These are phyloP conservation scores for Vaccinium macrocarpon DNA, from an alignment of 148 eudicot species.

Conservation along the genomic window DNA sequence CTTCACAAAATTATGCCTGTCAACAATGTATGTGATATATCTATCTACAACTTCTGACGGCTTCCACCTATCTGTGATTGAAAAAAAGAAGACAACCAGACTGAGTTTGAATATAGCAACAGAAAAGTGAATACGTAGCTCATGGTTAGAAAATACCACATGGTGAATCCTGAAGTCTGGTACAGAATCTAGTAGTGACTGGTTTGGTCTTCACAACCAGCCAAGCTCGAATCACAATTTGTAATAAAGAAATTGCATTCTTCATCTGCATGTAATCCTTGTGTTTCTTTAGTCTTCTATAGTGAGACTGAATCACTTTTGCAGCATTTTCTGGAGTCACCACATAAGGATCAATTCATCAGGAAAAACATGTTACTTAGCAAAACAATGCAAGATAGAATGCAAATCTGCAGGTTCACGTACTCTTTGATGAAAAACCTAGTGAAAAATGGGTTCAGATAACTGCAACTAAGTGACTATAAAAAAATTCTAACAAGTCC, in stretches of 20 bases:
- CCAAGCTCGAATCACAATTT: slow-evolving; percentile 56
- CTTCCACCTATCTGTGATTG: slow-evolving; percentile 35
- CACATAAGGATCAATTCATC: slow-evolving; percentile 11
- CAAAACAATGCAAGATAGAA: background rate
- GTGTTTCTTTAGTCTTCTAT: slow-evolving; percentile 39
- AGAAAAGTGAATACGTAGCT: background rate
- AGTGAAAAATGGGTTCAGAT: background rate
- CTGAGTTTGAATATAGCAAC: slow-evolving; percentile 11
- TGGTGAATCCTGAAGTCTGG: slow-evolving; percentile 28
- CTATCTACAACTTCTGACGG: slow-evolving; percentile 31
- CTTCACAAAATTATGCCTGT: slow-evolving; percentile 58
- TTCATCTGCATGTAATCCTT: slow-evolving; percentile 38
- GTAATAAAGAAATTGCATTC: slow-evolving; percentile 46
- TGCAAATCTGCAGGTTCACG: background rate
- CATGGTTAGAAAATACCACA: slow-evolving; percentile 16
- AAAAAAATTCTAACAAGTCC: background rate
- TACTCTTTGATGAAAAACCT: background rate
- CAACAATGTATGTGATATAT: slow-evolving; percentile 32
- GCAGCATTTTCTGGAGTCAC: slow-evolving; percentile 61
- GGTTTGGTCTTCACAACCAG: slow-evolving; percentile 34
- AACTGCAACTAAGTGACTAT: too few relatives aligned
- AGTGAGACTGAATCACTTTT: slow-evolving; percentile 55
- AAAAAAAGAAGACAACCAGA: slow-evolving; percentile 3
- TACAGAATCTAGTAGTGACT: slow-evolving; percentile 17
- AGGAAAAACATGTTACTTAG: slow-evolving; percentile 2